phyloP scores from a whole-genome alignment of 2,329 filamentous ascomycete genomes.

The Aureobasidium namibiae region DNA sequence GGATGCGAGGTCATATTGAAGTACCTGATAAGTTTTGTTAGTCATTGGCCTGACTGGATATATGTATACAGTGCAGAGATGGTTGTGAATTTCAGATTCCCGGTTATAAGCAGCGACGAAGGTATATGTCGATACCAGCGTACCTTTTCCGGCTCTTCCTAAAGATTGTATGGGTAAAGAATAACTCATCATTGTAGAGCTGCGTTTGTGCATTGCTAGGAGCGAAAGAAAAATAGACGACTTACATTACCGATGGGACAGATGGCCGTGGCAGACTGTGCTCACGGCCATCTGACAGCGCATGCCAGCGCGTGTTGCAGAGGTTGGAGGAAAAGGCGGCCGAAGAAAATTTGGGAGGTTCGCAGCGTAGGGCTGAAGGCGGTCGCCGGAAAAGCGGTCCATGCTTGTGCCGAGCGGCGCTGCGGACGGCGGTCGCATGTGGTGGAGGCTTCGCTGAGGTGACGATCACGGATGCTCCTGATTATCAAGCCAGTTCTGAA shows the following conservation, averaged over 20 bases:
- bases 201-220: not conserved
- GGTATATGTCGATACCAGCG: constrained; percentile 42
- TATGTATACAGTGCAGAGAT: not conserved
- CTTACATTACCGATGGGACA: constrained; percentile 11
- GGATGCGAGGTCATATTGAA: not conserved
- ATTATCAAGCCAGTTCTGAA: not conserved
- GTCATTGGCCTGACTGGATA: not conserved
- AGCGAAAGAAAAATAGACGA: not conserved
- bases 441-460: too few species aligned
- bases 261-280: not conserved
- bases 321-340: not conserved
- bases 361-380: constrained; percentile 6
- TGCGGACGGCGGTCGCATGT: not conserved
- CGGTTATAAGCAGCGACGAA: constrained; percentile 43
- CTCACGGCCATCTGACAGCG: not conserved
- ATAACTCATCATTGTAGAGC: constrained; percentile 27
- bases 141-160: constrained; percentile 49
- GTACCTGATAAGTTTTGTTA: not conserved
- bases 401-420: not conserved
- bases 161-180: constrained; percentile 28
- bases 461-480: constrained; percentile 4
- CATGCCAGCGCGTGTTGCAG: constrained; percentile 1
- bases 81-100: constrained; percentile 31
- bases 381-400: not conserved
- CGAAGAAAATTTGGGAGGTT: constrained; percentile 3